Evolutionary conservation across 1,284 basidiomycete species (phyloP).

Genomic region (Leccinum fallax): DNA sequence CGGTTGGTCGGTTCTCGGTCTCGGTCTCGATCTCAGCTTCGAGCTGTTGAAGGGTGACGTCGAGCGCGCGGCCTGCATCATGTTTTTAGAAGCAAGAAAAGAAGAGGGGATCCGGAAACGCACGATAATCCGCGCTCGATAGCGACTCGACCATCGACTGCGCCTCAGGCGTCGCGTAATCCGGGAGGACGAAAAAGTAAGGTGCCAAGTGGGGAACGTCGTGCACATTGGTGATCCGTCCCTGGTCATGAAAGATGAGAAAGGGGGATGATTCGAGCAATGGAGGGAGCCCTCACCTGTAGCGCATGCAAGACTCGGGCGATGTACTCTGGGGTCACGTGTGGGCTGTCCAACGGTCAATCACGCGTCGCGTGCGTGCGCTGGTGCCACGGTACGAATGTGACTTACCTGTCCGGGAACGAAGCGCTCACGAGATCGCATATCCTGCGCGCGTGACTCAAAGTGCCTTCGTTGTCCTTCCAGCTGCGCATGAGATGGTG

Average conservation of each 20-base stretch:
- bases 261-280: background rate
- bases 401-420: constrained; percentile 42
- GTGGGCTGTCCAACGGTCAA: constrained; percentile 38
- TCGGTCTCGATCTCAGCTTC: background rate
- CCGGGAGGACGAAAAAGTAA: constrained; percentile 77
- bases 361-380: background rate
- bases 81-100: background rate
- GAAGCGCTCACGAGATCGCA: constrained; percentile 47
- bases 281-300: constrained; percentile 41
- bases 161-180: constrained; percentile 58
- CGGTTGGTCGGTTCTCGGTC: background rate
- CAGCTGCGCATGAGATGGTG: constrained; percentile 63
- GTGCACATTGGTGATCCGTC: constrained; percentile 66
- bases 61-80: constrained; percentile 23
- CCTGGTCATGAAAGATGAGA: constrained; percentile 42
- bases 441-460: constrained; percentile 50
- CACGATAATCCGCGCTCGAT: constrained; percentile 45
- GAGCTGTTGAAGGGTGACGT: constrained; percentile 1
- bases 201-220: constrained; percentile 69
- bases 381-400: background rate
- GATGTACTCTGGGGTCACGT: constrained; percentile 56
- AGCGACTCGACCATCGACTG: constrained; percentile 54
- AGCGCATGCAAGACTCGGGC: constrained; percentile 57
- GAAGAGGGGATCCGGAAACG: constrained; percentile 14
- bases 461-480: constrained; percentile 47